Evolutionary conservation across 2,329 filamentous ascomycete genomes (phyloP), one percentile per base, ranked within the genome.

Genomic region (Alternaria longipes): DNA sequence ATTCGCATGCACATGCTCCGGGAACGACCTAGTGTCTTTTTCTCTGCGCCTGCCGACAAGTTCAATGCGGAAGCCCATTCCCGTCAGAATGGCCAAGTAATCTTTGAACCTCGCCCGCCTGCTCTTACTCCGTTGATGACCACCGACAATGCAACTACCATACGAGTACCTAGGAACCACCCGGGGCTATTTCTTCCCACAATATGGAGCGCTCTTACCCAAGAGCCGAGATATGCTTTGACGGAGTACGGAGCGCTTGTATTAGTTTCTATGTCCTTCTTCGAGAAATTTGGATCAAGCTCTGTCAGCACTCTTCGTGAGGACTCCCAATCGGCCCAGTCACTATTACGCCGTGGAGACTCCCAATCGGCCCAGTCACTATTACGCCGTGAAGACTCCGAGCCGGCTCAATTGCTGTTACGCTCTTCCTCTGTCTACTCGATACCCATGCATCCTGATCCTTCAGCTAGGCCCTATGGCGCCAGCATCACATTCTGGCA

Each of bases 151-250:
- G n/a, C 40, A 40, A 58, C 55, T 53, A 32, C 18, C 5, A 18
- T 46, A 28, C 24, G 24, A n/a, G 20, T 47, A 8, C 41, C 55
- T 41, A 46, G 32, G 22, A 52, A 11, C 32, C n/a, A 58, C 16
- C 47, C 12, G 9, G 46, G 5, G 24, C 20, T 60, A 38, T 60
- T 60, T 53, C 47, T 60, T 53, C 46, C 58, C 12, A 56, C 26
- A 30, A 49, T 60, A 56, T 60, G 8, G 53, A 56, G 16, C 16
- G 53, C 53, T 12, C 47, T 60, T 53, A 53, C 34, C 16, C 11
- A 60, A 47, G 26, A 60, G 58, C 22, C n/a, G 16, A 42, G 58
- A 24, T 60, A 60, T 9, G 34, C 58, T 28, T 60, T 60, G 18
- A 60, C 24, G 5, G 47, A 60, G 26, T 60, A 53, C 3, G 12